Evolutionary conservation across 2,329 filamentous ascomycete genomes (phyloP), one percentile per base, ranked within the genome.

Genomic region (Claviceps cyperi): DNA sequence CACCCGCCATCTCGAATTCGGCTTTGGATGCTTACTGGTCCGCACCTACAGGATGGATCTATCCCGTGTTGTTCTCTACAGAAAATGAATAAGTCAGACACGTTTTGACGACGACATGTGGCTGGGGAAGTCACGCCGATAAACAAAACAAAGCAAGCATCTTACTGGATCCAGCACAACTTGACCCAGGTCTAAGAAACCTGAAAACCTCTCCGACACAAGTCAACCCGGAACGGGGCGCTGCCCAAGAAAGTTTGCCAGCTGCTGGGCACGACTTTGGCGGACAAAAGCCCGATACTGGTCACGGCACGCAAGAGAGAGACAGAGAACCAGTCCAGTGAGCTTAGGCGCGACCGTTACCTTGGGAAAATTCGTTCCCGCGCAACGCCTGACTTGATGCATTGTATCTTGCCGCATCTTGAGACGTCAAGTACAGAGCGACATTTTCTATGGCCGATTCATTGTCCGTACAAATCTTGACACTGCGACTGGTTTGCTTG

Each of bases 51-150:
- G 19, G 39, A 41, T 15, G 11, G 9, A 41, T 41, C 17, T 28
- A 15, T 11, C 14, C 22, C 14, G 7, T 43, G 14, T 32, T 11
- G 8, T 32, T 9, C 15, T n/a, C 22, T 32, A 9, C 28, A 32
- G 22, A 17, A 24, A 8, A 28, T 15, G 13, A 15, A 24, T 13
- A 5, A 13, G 22, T 44, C 37, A 40, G 43, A 24, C 43, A 43
- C 22, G 14, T 43, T 37, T 41, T 38, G 44, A 19, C 37, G 24
- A 32, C 7, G n/a, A 14, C 28, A 22, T 43, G 44, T 47, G 49
- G 49, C 44, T 47, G 43, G 35, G n/a, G 14, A 15, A 46, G 49
- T 51, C 40, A 51, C 46, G 49, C 49, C 39, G 43, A 46, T n/a
- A 46, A 24, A 19, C 4, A 40, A 40, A 28, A 32, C 15, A n/a